phyloP scores from a whole-genome alignment of 495 filamentous ascomycete genomes.

The Penicillium cinerascens region DNA sequence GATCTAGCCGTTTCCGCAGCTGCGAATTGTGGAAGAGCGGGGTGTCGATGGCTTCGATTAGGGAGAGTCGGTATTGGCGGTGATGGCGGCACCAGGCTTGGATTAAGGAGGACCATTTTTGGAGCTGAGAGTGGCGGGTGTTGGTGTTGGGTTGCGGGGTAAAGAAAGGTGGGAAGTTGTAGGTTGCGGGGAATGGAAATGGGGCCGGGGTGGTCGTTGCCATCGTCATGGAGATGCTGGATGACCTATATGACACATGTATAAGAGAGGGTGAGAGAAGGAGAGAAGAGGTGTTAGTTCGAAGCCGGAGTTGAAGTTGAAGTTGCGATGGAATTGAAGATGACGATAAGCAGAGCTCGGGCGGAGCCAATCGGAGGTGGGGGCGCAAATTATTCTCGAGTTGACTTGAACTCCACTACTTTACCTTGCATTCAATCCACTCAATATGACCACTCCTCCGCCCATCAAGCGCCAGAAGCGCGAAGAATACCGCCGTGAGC shows the following conservation, averaged over 20 bases:
- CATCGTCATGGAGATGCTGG: slow-evolving; percentile 1
- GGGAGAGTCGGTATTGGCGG: slow-evolving; percentile 64
- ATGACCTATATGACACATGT: background rate
- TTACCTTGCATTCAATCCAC: background rate
- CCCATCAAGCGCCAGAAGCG: slow-evolving; percentile 69
- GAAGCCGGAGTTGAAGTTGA: slow-evolving; percentile 5
- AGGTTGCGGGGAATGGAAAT: slow-evolving; percentile 42
- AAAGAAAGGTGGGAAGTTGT: slow-evolving; percentile 58
- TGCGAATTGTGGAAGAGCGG: slow-evolving; percentile 56
- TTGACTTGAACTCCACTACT: background rate
- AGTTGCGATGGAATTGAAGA: background rate
- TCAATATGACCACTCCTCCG: slow-evolving; percentile 45
- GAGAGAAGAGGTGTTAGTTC: background rate
- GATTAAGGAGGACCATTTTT: slow-evolving; percentile 82
- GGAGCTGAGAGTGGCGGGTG: slow-evolving; percentile 72
- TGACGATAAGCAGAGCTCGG: slow-evolving; percentile 4
- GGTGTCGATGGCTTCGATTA: slow-evolving; percentile 56
- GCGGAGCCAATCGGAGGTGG: slow-evolving; percentile 18
- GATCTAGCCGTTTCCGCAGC: slow-evolving; percentile 53
- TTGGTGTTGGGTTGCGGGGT: slow-evolving; percentile 68
- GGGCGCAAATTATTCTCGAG: slow-evolving; percentile 21
- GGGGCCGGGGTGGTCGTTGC: slow-evolving; percentile 16
- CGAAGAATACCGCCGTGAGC: slow-evolving; percentile 61
- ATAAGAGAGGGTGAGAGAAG: background rate
- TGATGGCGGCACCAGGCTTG: slow-evolving; percentile 78